These are phyloP conservation scores for Dovyalis caffra DNA, from an alignment of 345 rosid genomes.

Conservation along the genomic window DNA sequence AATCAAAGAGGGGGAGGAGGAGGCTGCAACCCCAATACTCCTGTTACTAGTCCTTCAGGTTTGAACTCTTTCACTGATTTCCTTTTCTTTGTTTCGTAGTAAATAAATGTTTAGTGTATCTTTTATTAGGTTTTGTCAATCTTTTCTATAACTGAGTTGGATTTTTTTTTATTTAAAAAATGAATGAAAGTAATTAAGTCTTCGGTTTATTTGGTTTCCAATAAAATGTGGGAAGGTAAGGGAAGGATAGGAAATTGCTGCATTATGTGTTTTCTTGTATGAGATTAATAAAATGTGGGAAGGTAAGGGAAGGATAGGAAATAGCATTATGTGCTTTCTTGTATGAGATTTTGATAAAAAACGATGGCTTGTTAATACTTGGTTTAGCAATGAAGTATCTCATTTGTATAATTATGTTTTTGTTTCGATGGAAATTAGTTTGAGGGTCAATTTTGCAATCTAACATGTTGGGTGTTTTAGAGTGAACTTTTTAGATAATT, in stretches of 20 bases:
- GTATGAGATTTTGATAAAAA: background rate
- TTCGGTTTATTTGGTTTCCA: background rate
- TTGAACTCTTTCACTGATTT: slow-evolving; percentile 1
- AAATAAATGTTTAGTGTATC: background rate
- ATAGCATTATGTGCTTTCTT: background rate
- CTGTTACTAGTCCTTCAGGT: slow-evolving; percentile 68
- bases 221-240: background rate
- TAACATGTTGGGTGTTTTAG: background rate
- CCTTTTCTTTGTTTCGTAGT: background rate
- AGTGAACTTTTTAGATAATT: background rate
- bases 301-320: background rate
- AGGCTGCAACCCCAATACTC: slow-evolving; percentile 48
- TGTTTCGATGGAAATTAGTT: background rate
- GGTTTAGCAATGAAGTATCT: background rate
- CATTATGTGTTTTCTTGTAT: too few relatives aligned
- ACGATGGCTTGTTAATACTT: background rate
- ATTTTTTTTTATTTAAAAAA: background rate
- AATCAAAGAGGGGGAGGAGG: slow-evolving; percentile 35
- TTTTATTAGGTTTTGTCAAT: background rate
- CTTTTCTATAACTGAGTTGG: background rate
- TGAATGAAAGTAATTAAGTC: background rate
- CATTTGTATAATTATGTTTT: background rate
- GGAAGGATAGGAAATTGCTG: background rate
- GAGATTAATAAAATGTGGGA: background rate
- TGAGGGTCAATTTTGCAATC: background rate